Evolutionary conservation across 176 grass and related monocot genomes (phyloP).

Genomic region (Aegilops sharonensis): DNA sequence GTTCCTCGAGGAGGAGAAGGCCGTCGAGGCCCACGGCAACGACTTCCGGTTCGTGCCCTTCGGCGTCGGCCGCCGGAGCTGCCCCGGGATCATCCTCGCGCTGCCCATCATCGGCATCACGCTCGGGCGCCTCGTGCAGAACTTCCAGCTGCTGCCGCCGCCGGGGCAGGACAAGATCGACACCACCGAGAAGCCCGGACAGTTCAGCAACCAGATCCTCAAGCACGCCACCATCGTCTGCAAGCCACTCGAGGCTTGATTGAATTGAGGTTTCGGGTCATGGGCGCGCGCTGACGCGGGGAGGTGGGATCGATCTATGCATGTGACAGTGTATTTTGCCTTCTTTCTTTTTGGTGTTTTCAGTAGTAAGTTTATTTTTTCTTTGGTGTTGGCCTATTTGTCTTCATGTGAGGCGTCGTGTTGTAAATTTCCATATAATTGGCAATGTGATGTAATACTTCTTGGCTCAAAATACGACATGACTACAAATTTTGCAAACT

Average conservation of each 20-base stretch:
- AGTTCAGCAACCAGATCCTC: conserved; percentile 98
- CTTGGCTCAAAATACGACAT: not conserved
- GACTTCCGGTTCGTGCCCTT: conserved; percentile 93
- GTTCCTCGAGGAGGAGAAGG: conserved; percentile 85
- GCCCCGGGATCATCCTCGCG: conserved; percentile 91
- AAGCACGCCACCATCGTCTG: conserved; percentile 91
- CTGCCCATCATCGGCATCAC: conserved; percentile 92
- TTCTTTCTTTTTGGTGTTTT: not conserved
- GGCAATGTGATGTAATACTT: not conserved
- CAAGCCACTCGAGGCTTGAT: conserved; percentile 43
- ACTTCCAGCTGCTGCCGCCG: conserved; percentile 79
- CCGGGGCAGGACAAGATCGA: conserved; percentile 54
- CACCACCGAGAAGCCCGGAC: conserved; percentile 89
- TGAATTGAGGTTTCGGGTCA: no score
- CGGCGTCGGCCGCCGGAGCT: conserved; percentile 91
- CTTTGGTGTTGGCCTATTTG: not conserved
- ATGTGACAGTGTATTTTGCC: not conserved
- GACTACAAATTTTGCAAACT: no score
- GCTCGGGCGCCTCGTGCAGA: conserved; percentile 74
- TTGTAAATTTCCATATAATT: not conserved
- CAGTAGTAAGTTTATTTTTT: not conserved
- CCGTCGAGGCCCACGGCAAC: conserved; percentile 85
- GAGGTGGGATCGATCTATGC: not conserved
- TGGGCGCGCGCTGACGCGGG: no score
- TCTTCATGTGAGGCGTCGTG: not conserved